Conservation (phyloP, 2,329 filamentous ascomycete species). For the Colletotrichum horii region DNA sequence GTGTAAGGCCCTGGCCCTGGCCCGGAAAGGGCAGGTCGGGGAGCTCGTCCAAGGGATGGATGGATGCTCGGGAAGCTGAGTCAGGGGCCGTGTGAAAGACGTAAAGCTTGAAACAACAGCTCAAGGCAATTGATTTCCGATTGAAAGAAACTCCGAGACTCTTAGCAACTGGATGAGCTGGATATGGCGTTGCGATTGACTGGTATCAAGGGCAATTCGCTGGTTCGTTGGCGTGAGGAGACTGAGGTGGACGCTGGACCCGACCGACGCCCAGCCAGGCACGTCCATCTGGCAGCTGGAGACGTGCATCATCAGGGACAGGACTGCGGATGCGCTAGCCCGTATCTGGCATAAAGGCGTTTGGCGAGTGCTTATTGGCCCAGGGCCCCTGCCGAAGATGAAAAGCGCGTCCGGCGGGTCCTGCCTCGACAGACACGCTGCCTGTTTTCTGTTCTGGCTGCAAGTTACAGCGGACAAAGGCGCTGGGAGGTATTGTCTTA, state of each 20-base stretch:
- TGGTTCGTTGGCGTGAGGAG: neutral
- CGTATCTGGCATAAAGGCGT: neutral
- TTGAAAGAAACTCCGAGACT: neutral
- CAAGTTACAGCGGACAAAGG: neutral
- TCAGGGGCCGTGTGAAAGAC: neutral
- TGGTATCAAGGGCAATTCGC: neutral
- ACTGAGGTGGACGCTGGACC: neutral
- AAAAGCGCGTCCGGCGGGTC: slow-evolving; percentile 7
- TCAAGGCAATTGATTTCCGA: neutral
- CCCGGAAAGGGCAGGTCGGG: neutral
- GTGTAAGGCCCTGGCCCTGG: neutral
- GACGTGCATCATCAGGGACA: slow-evolving; percentile 17
- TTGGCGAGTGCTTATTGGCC: neutral
- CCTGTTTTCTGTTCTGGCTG: neutral
- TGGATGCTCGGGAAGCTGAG: slow-evolving; percentile 14
- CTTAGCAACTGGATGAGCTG: neutral
- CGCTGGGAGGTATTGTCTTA: neutral
- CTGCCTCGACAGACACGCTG: neutral
- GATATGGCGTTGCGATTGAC: neutral
- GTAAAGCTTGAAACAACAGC: neutral
- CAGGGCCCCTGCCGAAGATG: neutral
- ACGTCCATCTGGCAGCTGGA: neutral
- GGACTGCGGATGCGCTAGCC: slow-evolving; percentile 3
- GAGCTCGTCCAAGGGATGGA: neutral
- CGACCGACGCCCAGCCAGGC: neutral